Conservation (phyloP, 2,329 filamentous ascomycete species). For the Neopestalotiopsis sp. region DNA sequence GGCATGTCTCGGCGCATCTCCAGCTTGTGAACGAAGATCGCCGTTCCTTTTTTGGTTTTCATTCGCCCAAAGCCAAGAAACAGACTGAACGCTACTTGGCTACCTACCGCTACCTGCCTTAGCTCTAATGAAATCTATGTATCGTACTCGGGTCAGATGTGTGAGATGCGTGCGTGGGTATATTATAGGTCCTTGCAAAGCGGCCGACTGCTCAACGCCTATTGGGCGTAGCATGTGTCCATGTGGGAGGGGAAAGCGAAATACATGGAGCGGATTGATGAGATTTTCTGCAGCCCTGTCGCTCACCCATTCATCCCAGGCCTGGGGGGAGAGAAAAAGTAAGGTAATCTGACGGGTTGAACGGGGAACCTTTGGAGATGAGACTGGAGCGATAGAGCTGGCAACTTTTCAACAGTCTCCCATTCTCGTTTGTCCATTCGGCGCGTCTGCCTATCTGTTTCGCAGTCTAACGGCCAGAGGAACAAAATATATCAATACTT, state of each 20-base stretch:
- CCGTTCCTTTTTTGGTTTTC: not conserved
- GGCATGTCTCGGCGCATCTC: constrained; percentile 1
- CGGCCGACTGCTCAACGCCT: not conserved
- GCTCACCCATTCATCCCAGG: not conserved
- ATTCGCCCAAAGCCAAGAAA: not conserved
- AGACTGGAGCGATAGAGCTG: not conserved
- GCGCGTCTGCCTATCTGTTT: no score
- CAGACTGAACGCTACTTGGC: not conserved
- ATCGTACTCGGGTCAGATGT: not conserved
- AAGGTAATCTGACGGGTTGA: not conserved
- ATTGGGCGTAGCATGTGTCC: not conserved
- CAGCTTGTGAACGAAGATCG: not conserved
- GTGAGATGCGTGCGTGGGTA: not conserved
- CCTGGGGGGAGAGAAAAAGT: not conserved
- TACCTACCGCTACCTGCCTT: not conserved
- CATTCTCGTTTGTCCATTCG: no score
- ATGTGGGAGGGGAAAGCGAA: not conserved
- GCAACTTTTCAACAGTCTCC: no score
- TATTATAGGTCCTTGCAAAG: constrained; percentile 1
- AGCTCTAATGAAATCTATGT: not conserved
- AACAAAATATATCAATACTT: no score
- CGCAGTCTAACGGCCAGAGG: no score
- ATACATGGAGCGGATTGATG: not conserved
- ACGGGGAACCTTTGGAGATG: not conserved
- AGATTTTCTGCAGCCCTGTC: not conserved